These are phyloP conservation scores for Podospora didyma DNA, from an alignment of 495 filamentous ascomycete species.

Conservation along the genomic window DNA sequence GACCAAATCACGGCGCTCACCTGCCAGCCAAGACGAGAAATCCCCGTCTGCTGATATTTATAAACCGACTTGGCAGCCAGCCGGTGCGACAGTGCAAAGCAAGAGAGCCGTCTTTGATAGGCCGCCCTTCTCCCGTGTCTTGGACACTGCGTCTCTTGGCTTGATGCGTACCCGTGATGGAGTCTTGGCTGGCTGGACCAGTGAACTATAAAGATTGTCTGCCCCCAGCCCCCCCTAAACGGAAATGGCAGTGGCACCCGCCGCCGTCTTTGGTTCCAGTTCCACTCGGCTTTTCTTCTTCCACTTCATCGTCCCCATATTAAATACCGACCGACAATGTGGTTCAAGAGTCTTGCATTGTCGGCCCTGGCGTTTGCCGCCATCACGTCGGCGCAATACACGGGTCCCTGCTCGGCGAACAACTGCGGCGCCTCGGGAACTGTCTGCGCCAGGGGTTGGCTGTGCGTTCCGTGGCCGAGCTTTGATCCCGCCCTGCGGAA, in stretches of 20 bases:
- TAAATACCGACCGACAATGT: too few relatives aligned
- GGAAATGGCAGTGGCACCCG: not conserved
- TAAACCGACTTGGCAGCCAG: not conserved
- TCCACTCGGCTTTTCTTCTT: not conserved
- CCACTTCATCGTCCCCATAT: not conserved
- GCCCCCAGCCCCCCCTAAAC: too few relatives aligned
- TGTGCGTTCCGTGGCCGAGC: conserved; percentile 23
- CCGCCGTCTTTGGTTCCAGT: not conserved
- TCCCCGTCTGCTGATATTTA: not conserved
- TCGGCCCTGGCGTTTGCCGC: not conserved
- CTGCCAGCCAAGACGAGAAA: too few relatives aligned
- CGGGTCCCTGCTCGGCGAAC: conserved; percentile 16
- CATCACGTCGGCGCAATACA: conserved; percentile 16
- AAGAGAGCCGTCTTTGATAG: not conserved
- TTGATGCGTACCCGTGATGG: too few relatives aligned
- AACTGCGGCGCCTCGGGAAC: conserved; percentile 18
- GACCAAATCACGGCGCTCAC: too few relatives aligned
- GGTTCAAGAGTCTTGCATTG: not conserved
- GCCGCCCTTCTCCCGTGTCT: too few relatives aligned
- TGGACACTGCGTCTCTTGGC: too few relatives aligned
- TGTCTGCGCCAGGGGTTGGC: conserved; percentile 18
- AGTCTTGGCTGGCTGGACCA: too few relatives aligned
- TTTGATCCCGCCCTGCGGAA: conserved; percentile 17
- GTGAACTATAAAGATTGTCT: not conserved
- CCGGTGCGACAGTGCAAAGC: not conserved